These are phyloP conservation scores for Nannochloropsis oceanica DNA, from an alignment of 108 stramenopile species.

Conservation along the genomic window DNA sequence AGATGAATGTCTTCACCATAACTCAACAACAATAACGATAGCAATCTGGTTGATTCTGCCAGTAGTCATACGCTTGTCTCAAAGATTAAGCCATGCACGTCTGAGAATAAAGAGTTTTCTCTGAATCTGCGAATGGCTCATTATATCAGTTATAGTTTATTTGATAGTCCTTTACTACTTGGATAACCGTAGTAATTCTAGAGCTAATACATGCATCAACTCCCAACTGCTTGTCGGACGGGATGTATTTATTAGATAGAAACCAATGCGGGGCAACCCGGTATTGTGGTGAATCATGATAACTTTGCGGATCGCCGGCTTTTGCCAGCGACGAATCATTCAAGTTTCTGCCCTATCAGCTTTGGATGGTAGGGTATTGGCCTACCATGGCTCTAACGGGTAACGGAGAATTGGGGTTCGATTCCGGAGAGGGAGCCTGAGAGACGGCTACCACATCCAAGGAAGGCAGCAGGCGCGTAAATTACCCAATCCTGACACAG, in stretches of 20 bases:
- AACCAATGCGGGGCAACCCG: conserved; percentile 63
- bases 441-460: conserved; percentile 94
- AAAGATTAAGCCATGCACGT: conserved; percentile 99
- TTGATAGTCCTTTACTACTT: conserved; percentile 96
- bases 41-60: conserved; percentile 99
- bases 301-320: conserved; percentile 70
- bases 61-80: conserved; percentile 99
- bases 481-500: conserved; percentile 93
- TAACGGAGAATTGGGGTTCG: conserved; percentile 91
- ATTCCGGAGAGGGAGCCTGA: conserved; percentile 98
- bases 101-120: conserved; percentile 44
- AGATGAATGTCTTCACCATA: background rate
- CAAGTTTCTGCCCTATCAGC: conserved; percentile 95
- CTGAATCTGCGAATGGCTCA: conserved; percentile 77
- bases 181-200: conserved; percentile 98
- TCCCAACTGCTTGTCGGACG: conserved; percentile 52
- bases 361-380: conserved; percentile 92
- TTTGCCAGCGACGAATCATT: conserved; percentile 66
- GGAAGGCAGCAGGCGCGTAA: conserved; percentile 94
- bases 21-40: background rate
- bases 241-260: conserved; percentile 91
- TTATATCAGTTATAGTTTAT: conserved; percentile 99
- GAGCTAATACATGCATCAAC: conserved; percentile 94
- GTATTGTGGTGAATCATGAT: conserved; percentile 86
- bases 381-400: conserved; percentile 88